phyloP scores from a whole-genome alignment of 1,139 yeast species.

The Suhomyces bokatorum region DNA sequence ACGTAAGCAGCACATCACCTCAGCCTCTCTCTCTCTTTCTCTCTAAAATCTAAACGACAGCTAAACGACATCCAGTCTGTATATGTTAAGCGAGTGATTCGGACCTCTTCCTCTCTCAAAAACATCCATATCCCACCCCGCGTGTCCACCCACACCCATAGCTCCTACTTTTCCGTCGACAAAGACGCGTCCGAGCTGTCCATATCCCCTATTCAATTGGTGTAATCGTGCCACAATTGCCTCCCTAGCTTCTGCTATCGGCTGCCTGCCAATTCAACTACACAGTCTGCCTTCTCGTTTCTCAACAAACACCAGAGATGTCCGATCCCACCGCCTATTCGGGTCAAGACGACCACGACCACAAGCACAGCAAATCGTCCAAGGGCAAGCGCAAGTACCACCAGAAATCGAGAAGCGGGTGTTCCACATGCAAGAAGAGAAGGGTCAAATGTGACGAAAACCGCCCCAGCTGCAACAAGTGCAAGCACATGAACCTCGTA shows the following conservation, averaged over 20 bases:
- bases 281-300: slow-evolving; percentile 5
- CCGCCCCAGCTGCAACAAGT: slow-evolving; percentile 77
- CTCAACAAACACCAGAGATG: slow-evolving; percentile 12
- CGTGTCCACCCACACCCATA: not conserved
- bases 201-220: not conserved
- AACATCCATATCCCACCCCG: not conserved
- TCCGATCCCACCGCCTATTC: slow-evolving; percentile 2
- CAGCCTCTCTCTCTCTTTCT: slow-evolving; percentile 4
- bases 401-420: slow-evolving; percentile 83
- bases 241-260: not conserved
- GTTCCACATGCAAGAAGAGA: slow-evolving; percentile 83
- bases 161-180: not conserved
- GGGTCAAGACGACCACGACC: slow-evolving; percentile 1
- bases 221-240: not conserved
- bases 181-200: not conserved
- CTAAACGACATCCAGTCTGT: slow-evolving; percentile 6
- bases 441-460: slow-evolving; percentile 91
- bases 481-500: slow-evolving; percentile 71
- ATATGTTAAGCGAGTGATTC: slow-evolving; percentile 5
- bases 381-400: slow-evolving; percentile 69
- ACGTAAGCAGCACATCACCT: slow-evolving; percentile 1
- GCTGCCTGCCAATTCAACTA: slow-evolving; percentile 8
- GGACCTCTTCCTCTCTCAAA: not conserved
- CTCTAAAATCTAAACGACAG: slow-evolving; percentile 6
- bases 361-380: slow-evolving; percentile 22